Base-by-base conservation (phyloP, 1,284 basidiomycete species). In the Pseudozyma sp. region DNA sequence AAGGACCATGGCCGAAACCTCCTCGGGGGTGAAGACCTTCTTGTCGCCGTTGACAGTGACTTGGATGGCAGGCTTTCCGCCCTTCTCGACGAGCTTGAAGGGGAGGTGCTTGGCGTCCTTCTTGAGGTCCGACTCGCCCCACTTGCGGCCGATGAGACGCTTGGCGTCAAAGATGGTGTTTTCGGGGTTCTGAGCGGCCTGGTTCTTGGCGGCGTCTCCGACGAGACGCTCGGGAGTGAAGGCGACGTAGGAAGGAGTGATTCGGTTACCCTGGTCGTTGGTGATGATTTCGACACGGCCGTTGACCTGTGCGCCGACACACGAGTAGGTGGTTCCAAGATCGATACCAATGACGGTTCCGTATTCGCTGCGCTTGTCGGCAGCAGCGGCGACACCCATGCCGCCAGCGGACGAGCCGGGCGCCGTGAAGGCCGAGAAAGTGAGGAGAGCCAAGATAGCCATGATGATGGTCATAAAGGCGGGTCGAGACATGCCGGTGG, bases 1-100 rank as follows among this genome's bases (percentile, higher is more conserved):
- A 66, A 97, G 90, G 76, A 99, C 90, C 95, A 99, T 99, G 66
- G 96, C 94, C 4, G 94, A 97, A 81, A 99, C 90, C 87, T 98
- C 95, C 85, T 97, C 94, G 43, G 94, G 94, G 29, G 93, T 92
- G 85, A 97, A 97, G 86, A 91, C 90, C 88, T 97, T 97, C 77
- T 88, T 87, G 87, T 97, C 94, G 63, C 94, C 94, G 77, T 91
- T 91, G 89, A 95, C 94, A 44, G 68, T 61, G 50, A 84, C 80
- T 71, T 83, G 72, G 56, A 84, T 84, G 31, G 80, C 82, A n/a
- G 83, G 81, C 79, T 83, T 83, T 47, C 81, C 81, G 34, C 69
- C 75, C 75, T 83, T 82, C 61, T 84, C 89, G 86, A 92, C 86
- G 81, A 96, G 90, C 84, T 89, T 92, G 91, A 97, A 97, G 60